Conservation (phyloP, 108 stramenopile species). For the Cyclotella atomus region DNA sequence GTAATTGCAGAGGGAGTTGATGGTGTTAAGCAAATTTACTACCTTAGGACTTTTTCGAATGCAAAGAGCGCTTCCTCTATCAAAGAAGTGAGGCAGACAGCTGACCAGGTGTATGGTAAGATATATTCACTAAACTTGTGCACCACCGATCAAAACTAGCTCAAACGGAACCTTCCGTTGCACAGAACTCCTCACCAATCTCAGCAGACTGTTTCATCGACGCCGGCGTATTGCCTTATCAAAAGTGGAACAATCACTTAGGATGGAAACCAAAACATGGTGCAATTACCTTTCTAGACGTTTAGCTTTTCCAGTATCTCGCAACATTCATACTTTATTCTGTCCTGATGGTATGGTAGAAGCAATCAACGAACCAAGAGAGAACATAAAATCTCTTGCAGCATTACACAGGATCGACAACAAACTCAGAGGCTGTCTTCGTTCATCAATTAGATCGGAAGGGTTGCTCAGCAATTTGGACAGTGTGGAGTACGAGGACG, state of each 20-base stretch:
- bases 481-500: background rate
- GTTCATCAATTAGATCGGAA: background rate
- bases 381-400: background rate
- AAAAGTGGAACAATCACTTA: background rate
- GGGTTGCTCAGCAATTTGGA: slow-evolving; percentile 1
- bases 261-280: background rate
- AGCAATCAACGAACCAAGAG: background rate
- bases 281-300: background rate
- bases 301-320: background rate
- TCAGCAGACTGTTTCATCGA: slow-evolving; percentile 5
- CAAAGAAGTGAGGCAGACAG: slow-evolving; percentile 67
- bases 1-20: slow-evolving; percentile 85
- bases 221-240: slow-evolving; percentile 6
- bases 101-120: slow-evolving; percentile 65
- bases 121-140: background rate
- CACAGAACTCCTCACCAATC: slow-evolving; percentile 4
- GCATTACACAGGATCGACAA: background rate
- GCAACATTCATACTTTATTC: slow-evolving; percentile 1
- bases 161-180: background rate
- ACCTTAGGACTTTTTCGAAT: slow-evolving; percentile 74
- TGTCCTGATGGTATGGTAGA: slow-evolving; percentile 2
- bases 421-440: background rate
- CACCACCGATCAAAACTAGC: background rate
- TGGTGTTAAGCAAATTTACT: slow-evolving; percentile 75
- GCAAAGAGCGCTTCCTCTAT: slow-evolving; percentile 56